Percentiles rank a stretch among this genome's conserved stretches.
These are phyloP conservation scores for Vitis labrusca DNA, from an alignment of 164 flowering plant species.

Conservation along the genomic window DNA sequence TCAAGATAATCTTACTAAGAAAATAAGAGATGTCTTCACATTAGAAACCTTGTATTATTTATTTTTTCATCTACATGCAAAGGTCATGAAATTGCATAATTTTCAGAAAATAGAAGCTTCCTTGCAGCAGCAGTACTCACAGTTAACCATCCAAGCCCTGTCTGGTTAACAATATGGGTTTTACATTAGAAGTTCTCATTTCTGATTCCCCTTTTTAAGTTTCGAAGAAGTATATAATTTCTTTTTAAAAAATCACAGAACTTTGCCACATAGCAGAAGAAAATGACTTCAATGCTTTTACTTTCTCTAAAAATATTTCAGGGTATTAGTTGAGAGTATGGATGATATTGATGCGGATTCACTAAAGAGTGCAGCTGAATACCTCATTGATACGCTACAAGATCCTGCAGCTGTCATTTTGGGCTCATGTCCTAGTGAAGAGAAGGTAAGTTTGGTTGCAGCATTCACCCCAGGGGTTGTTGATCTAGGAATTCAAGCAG, in stretches of 20 bases:
- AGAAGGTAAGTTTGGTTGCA: constrained; percentile 86
- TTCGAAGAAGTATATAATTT: neutral
- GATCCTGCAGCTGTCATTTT: constrained; percentile 87
- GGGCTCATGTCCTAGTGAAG: constrained; percentile 87
- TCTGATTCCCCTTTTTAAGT: no score
- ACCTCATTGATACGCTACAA: constrained; percentile 50
- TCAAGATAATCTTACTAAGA: no score
- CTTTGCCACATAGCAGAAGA: neutral
- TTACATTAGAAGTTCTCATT: no score
- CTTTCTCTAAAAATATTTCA: constrained; percentile 17
- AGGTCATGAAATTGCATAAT: no score
- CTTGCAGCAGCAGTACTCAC: no score
- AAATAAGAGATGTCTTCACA: no score
- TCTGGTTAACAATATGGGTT: no score
- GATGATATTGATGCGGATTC: constrained; percentile 87
- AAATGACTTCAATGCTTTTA: neutral
- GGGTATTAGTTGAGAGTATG: constrained; percentile 88
- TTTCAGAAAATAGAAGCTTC: no score
- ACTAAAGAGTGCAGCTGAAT: constrained; percentile 84
- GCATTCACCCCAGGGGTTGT: constrained; percentile 83
- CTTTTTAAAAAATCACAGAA: neutral
- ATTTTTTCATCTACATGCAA: no score
- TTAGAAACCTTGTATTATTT: no score
- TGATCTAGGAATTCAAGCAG: constrained; percentile 75
- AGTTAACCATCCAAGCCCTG: no score